phyloP scores from a whole-genome alignment of 768 basidiomycete genomes.

The Tylopilus felleus region DNA sequence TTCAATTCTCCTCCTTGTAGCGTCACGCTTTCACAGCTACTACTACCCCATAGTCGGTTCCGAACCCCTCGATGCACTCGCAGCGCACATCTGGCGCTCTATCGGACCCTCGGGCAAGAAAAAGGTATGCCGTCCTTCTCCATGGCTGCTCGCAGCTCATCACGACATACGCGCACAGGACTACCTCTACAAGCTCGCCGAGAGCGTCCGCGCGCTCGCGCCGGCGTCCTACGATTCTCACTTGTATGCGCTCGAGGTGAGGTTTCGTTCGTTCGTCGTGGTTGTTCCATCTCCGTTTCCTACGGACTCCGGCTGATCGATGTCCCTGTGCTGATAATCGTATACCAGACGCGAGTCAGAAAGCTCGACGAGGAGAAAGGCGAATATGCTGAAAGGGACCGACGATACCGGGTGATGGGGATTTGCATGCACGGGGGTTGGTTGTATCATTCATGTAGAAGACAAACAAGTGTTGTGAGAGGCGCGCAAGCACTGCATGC shows the following conservation, averaged over 20 bases:
- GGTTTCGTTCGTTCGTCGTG: constrained; percentile 6
- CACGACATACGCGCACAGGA: constrained; percentile 47
- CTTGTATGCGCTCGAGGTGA: constrained; percentile 72
- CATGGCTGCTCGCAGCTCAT: neutral
- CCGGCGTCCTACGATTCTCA: constrained; percentile 75
- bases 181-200: constrained; percentile 77
- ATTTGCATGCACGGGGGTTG: too few relatives aligned
- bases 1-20: neutral
- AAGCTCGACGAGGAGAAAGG: constrained; percentile 2
- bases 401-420: neutral
- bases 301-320: neutral
- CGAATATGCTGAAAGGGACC: neutral
- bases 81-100: constrained; percentile 66
- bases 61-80: constrained; percentile 68
- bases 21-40: neutral
- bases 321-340: neutral
- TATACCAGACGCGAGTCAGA: constrained; percentile 9
- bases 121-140: constrained; percentile 51
- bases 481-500: too few relatives aligned
- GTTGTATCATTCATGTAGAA: too few relatives aligned
- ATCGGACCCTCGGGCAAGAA: constrained; percentile 88
- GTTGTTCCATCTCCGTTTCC: neutral
- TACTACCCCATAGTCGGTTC: constrained; percentile 63
- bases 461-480: too few relatives aligned
- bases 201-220: constrained; percentile 71